Percentiles rank a stretch among this genome's conserved stretches.
Evolutionary conservation across 306 rosid species (phyloP).

Genomic region (Rubus parviflorus): DNA sequence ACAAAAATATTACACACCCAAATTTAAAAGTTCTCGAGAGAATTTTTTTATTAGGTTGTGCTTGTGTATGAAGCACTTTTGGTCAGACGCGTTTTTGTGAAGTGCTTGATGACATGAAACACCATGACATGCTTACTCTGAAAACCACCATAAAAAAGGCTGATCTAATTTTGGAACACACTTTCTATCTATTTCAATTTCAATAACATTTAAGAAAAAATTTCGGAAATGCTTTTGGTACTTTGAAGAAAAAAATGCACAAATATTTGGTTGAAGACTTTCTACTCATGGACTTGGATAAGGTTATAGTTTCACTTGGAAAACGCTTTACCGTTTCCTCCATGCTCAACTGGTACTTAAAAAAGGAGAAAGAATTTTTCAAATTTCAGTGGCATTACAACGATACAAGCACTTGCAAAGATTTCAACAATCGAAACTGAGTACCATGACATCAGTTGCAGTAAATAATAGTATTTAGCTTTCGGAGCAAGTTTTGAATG

Average conservation of each 20-base stretch:
- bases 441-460: conserved; percentile 36
- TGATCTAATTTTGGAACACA: background rate
- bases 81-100: background rate
- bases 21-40: background rate
- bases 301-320: background rate
- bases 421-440: conserved; percentile 29
- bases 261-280: background rate
- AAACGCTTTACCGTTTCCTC: background rate
- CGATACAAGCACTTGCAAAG: conserved; percentile 28
- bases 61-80: too few species aligned
- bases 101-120: background rate
- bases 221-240: too few species aligned
- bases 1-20: background rate
- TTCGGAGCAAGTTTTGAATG: conserved; percentile 39
- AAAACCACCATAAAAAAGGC: background rate
- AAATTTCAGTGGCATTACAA: background rate
- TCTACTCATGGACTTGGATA: background rate
- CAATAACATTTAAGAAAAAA: background rate
- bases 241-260: too few species aligned
- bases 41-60: background rate
- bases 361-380: background rate
- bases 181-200: background rate
- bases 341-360: background rate
- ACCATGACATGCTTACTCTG: background rate
- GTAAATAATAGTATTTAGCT: conserved; percentile 32